Evolutionary conservation across 2,329 filamentous ascomycete genomes (phyloP), one percentile per base, ranked within the genome.

Genomic region (Trichoderma afroharzianum): DNA sequence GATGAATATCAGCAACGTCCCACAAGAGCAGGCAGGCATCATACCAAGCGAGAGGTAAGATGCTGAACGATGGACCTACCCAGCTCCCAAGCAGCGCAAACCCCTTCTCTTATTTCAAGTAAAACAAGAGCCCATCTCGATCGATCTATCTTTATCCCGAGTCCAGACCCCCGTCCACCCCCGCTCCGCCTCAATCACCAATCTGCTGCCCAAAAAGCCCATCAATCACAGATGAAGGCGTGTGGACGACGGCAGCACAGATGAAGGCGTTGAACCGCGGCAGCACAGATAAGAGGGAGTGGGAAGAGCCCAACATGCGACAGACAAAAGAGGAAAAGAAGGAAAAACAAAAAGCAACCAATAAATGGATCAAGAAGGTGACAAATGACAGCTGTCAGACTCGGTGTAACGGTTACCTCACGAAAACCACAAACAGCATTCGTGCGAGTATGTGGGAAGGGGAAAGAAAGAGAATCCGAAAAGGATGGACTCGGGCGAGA

Each of bases 341-440:
- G 15, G 12, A 39, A 36, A 50, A 50, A 6, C 6, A n/a, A 26
- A 18, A 7, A 43, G 30, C 7, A 33, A 33, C 28, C 50, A 47
- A 21, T 55, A 26, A 18, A 50, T 33, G 18, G 2, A 24, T 8
- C n/a, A 47, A 30, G 32, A 47, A 33, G 36, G n/a, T 68, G 66
- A 68, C 14, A 61, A 32, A 55, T 70, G 68, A 70, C 47, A 47
- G 59, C 59, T 70, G 59, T 63, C 68, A 70, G 59, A 43, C 58
- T 36, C 32, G 36, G 59, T 70, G 68, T 63, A 58, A 70, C 61
- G 68, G 68, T 70, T 47, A 57, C 68, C 59, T 70, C 18, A 36
- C 68, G 32, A 63, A 21, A 69, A 61, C 14, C 28, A 36, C 39
- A 53, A 50, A 53, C 57, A 50, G 33, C 39, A n/a, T 39, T 43